Percentiles rank a stretch among this genome's conserved stretches.
Conservation (phyloP, 768 basidiomycete genomes). For the Collybia mongolica region DNA sequence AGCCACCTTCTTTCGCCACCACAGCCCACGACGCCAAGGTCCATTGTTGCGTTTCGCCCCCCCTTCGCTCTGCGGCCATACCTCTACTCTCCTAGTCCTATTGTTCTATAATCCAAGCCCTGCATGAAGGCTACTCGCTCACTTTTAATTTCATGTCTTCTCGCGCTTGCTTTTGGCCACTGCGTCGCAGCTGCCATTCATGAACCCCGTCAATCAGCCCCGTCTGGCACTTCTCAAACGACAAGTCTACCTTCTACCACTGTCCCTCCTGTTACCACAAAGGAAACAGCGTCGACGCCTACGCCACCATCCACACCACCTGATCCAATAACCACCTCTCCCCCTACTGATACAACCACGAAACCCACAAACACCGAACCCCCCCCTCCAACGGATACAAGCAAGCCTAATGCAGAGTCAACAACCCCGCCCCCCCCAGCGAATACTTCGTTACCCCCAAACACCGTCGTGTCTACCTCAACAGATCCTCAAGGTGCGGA, state of each 20-base stretch:
- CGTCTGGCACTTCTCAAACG: neutral
- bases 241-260: neutral
- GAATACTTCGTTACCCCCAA: slow-evolving; percentile 3
- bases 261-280: too few relatives aligned
- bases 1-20: slow-evolving; percentile 2
- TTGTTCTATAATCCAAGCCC: slow-evolving; percentile 4
- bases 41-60: neutral
- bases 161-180: slow-evolving; percentile 19
- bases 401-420: neutral
- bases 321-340: slow-evolving; percentile 6
- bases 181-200: slow-evolving; percentile 15
- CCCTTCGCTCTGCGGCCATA: neutral
- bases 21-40: slow-evolving; percentile 1
- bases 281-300: slow-evolving; percentile 8
- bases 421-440: slow-evolving; percentile 2
- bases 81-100: neutral
- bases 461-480: neutral
- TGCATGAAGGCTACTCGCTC: slow-evolving; percentile 23
- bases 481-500: neutral
- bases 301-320: slow-evolving; percentile 6
- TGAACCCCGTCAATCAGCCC: slow-evolving; percentile 8
- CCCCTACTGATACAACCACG: slow-evolving; percentile 10
- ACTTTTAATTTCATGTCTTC: slow-evolving; percentile 24
- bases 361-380: slow-evolving; percentile 2
- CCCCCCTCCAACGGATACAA: neutral